A percentile compares a stretch with the other conserved stretches of the same genome.
Evolutionary conservation across 257 asterid genomes (phyloP).

Genomic region (Nicotiana benthamiana): DNA sequence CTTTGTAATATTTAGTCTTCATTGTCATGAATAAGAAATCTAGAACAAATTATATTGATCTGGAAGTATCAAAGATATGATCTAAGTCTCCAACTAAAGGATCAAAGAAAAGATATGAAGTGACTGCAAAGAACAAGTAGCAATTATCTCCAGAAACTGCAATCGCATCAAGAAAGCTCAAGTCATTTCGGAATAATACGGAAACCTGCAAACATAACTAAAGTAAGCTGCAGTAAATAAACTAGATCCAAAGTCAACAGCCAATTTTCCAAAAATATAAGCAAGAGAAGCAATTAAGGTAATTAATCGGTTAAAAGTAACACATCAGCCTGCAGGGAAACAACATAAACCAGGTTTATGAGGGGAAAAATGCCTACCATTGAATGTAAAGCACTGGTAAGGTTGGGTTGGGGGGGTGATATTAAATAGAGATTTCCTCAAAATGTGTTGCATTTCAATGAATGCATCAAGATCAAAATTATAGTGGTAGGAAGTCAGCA

Average conservation of each 20-base stretch:
- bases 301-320: neutral
- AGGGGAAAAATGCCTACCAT: neutral
- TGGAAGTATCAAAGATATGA: neutral
- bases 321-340: neutral
- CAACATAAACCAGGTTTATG: neutral
- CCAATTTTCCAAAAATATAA: neutral
- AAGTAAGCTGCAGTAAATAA: neutral
- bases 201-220: neutral
- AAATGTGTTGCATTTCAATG: neutral
- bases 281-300: neutral
- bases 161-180: neutral
- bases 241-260: neutral
- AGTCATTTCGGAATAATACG: neutral
- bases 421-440: neutral
- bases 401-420: neutral
- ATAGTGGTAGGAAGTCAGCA: neutral
- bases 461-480: neutral
- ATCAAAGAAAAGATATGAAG: neutral
- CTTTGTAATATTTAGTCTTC: neutral
- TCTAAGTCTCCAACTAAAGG: neutral
- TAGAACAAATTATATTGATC: neutral
- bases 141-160: neutral
- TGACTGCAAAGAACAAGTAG: neutral
- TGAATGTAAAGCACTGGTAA: neutral
- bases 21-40: neutral